phyloP scores from a whole-genome alignment of 192 early-diverging fungal genomes.

The Gigaspora rosea region DNA sequence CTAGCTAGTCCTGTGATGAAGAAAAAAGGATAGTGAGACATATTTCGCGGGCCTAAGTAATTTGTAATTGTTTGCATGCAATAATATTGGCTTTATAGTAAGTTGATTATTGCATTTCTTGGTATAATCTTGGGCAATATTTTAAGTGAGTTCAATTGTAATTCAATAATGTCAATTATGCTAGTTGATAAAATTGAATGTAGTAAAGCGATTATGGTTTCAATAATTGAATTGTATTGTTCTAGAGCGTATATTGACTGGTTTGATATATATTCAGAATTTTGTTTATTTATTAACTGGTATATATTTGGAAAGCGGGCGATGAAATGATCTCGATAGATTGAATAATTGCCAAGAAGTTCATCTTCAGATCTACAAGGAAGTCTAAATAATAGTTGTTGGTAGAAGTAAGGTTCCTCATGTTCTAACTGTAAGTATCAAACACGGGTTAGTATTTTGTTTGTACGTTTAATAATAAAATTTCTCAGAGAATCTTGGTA shows the following conservation, averaged over 20 bases:
- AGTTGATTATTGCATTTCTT: not conserved
- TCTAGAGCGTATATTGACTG: no score
- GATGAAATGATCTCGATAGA: not conserved
- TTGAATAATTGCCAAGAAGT: not conserved
- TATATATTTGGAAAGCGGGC: not conserved
- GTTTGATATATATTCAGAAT: not conserved
- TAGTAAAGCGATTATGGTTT: no score
- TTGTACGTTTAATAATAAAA: not conserved
- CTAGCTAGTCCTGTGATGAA: no score
- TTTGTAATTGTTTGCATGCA: no score
- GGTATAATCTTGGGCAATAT: not conserved
- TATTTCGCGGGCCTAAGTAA: no score
- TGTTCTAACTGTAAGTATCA: not conserved
- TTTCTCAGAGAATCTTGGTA: not conserved
- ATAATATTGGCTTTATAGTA: not conserved
- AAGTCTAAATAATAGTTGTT: not conserved
- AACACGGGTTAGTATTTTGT: not conserved
- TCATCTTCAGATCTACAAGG: not conserved
- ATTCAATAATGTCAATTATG: no score
- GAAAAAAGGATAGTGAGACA: no score
- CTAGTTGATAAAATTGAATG: no score
- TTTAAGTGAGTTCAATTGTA: not conserved
- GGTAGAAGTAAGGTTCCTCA: constrained; percentile 5
- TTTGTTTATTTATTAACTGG: not conserved
- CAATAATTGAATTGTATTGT: no score